phyloP scores from a whole-genome alignment of 1,139 yeast species.

The Hansenula sp. region DNA sequence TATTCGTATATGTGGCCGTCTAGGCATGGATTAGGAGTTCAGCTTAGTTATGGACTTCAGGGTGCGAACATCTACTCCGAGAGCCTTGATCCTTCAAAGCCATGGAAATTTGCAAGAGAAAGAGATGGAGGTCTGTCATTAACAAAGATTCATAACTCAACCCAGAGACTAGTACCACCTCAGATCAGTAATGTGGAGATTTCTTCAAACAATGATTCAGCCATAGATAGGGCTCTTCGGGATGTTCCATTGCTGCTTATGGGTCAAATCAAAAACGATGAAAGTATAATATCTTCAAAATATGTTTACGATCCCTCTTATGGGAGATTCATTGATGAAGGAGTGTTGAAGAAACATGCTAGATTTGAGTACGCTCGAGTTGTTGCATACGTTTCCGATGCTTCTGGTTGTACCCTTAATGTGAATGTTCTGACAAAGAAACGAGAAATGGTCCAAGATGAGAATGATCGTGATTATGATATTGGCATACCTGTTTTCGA shows the following conservation, averaged over 20 bases:
- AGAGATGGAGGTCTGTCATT: slow-evolving; percentile 22
- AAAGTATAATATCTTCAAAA: slow-evolving; percentile 26
- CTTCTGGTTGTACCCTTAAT: slow-evolving; percentile 27
- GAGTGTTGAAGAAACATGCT: slow-evolving; percentile 1
- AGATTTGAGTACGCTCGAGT: slow-evolving; percentile 2
- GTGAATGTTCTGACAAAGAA: slow-evolving; percentile 15
- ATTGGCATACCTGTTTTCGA: slow-evolving; percentile 19
- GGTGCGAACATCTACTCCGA: slow-evolving; percentile 26
- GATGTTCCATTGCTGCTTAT: slow-evolving; percentile 26
- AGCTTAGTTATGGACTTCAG: slow-evolving; percentile 35
- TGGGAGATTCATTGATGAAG: slow-evolving; percentile 21
- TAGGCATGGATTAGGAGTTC: slow-evolving; percentile 37
- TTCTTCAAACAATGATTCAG: not conserved
- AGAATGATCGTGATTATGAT: slow-evolving; percentile 6
- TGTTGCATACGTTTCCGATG: slow-evolving; percentile 35
- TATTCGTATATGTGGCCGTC: slow-evolving; percentile 36
- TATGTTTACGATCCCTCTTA: slow-evolving; percentile 37
- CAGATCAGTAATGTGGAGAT: slow-evolving; percentile 1
- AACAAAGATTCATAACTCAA: slow-evolving; percentile 19
- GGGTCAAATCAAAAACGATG: slow-evolving; percentile 25
- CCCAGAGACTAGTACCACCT: slow-evolving; percentile 9
- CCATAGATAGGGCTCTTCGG: not conserved
- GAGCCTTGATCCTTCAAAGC: slow-evolving; percentile 11
- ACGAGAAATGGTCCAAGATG: slow-evolving; percentile 9
- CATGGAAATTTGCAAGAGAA: slow-evolving; percentile 28